Percentiles rank a stretch among this genome's conserved stretches.
phyloP scores from a whole-genome alignment of 257 asterid genomes.

The Agastache rugosa region DNA sequence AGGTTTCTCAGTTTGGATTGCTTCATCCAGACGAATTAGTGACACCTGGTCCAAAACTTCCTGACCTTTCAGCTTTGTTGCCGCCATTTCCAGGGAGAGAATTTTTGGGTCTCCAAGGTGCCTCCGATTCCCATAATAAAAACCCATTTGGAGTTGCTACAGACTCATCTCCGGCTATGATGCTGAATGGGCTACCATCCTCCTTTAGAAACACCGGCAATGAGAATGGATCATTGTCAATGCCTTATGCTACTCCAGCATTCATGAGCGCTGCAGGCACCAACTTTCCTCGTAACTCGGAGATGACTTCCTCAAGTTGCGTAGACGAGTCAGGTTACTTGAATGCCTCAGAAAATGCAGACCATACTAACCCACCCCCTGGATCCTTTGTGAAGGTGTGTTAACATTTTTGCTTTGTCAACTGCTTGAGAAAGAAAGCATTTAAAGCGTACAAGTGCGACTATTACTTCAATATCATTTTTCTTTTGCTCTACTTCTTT shows the following conservation, averaged over 20 bases:
- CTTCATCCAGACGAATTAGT: conserved; percentile 61
- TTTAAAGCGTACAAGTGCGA: background rate
- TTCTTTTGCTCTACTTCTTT: background rate
- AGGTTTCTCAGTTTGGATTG: conserved; percentile 56
- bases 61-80: conserved; percentile 66
- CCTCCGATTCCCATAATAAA: conserved; percentile 55
- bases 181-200: conserved; percentile 60
- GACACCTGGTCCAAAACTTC: conserved; percentile 55
- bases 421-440: background rate
- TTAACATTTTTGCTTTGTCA: background rate
- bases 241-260: conserved; percentile 58
- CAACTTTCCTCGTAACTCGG: conserved; percentile 65
- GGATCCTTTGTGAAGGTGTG: conserved; percentile 92
- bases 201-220: conserved; percentile 50
- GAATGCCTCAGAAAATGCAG: conserved; percentile 81
- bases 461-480: background rate
- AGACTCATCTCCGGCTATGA: conserved; percentile 58
- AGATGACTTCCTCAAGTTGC: conserved; percentile 78
- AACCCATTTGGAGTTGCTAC: conserved; percentile 58
- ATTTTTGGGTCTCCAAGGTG: conserved; percentile 63
- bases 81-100: conserved; percentile 77
- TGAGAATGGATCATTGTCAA: conserved; percentile 56
- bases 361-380: conserved; percentile 58
- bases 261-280: conserved; percentile 56
- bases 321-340: conserved; percentile 86